Base-by-base conservation (phyloP, 2,329 filamentous ascomycete genomes). In the Curvularia eragrostidis region DNA sequence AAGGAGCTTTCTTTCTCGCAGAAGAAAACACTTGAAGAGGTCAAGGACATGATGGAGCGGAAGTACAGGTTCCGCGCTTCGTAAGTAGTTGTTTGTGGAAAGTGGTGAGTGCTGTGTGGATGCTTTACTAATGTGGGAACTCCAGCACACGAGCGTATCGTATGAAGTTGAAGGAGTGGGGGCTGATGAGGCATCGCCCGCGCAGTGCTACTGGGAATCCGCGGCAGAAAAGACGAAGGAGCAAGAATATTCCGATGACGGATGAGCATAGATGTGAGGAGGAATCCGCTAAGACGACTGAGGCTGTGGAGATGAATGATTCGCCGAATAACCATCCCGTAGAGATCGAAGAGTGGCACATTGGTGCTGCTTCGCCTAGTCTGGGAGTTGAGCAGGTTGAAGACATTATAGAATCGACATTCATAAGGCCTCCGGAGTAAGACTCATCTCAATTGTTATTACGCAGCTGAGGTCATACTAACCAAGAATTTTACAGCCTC, bases 121-220 rank as follows among this genome's bases (percentile, higher is more conserved):
- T n/a, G 30, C 6, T 24, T 36, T 34, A 12, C 60, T 66, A 10
- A 66, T 23, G 6, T 13, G 4, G 8, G 23, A 0, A 2, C 15
- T n/a, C 19, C 28, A 75, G 74, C 1, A 76, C 72, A 6, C 61
- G 74, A 49, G 72, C 74, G 12, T 76, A 75, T 62, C 68, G 73
- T 13, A 74, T 75, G 70, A 76, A 75, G 52, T 41, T 76, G 38
- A 75, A 74, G 57, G 73, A 76, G 54, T 76, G 73, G 73, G 72
- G 72, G 1, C 62, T 71, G 1, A 68, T 68, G 58, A 69, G 71
- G 48, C 63, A 73, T 34, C 64, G 61, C n/a, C 43, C 56, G 26
- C 56, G 62, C 6, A 61, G 50, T 44, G 41, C 28, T 2, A 50
- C 30, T 7, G 57, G 47, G 30, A 46, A 58, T 26, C 47, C 51